Evolutionary conservation across 169 alveolate genomes (phyloP).

Genomic region (Perkinsus chesapeaki): DNA sequence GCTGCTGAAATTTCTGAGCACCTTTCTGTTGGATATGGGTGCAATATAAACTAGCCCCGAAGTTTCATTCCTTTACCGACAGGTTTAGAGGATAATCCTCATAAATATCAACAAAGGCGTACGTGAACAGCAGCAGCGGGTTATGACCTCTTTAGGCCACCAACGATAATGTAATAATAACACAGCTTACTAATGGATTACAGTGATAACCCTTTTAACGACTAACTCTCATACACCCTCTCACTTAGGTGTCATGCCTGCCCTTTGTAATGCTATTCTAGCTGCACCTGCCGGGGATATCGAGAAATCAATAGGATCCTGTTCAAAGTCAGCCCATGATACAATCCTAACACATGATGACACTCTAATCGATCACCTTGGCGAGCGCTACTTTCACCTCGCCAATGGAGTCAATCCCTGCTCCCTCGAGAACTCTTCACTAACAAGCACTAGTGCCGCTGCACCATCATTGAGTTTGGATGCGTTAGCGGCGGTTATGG

Average conservation of each 20-base stretch:
- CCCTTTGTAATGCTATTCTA: constrained; percentile 46
- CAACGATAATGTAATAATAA: no score
- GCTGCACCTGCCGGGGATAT: constrained; percentile 77
- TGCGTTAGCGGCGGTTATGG: constrained; percentile 82
- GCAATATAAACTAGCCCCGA: no score
- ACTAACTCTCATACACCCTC: no score
- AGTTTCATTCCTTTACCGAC: no score
- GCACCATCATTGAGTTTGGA: constrained; percentile 87
- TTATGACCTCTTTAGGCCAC: no score
- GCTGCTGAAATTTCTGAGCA: no score
- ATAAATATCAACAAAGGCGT: no score
- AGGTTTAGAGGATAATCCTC: no score
- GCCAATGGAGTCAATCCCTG: constrained; percentile 72
- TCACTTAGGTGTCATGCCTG: constrained; percentile 41
- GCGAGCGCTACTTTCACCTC: constrained; percentile 12
- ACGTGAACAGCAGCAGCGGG: no score
- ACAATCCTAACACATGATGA: constrained; percentile 33
- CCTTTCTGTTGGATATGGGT: no score
- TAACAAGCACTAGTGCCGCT: constrained; percentile 67
- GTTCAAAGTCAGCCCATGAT: constrained; percentile 76
- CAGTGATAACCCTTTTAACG: no score
- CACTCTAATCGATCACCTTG: background rate
- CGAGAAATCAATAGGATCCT: constrained; percentile 69
- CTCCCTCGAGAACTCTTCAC: constrained; percentile 58
- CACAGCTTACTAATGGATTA: no score